phyloP scores from a whole-genome alignment of 345 rosid genomes.

The Theobroma cacao region DNA sequence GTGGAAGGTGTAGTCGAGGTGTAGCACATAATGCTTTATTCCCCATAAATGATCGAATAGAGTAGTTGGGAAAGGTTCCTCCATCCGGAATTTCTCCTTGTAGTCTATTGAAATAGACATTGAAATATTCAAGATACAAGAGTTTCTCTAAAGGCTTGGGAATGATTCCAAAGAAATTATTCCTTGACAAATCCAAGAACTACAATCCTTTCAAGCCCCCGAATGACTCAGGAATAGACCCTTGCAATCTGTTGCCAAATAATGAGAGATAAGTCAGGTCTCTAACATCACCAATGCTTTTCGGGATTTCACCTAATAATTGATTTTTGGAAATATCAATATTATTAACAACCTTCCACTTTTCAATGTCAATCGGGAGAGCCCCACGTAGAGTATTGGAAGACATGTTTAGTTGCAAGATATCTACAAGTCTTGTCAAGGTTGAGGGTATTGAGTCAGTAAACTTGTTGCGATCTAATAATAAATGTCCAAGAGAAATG shows the following conservation, averaged over 20 bases:
- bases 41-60: slow-evolving; percentile 5
- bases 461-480: no score
- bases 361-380: slow-evolving; percentile 4
- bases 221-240: slow-evolving; percentile 20
- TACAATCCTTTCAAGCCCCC: slow-evolving; percentile 16
- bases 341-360: not conserved
- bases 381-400: slow-evolving; percentile 1
- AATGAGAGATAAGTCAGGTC: not conserved
- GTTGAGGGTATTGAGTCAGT: no score
- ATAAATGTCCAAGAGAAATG: no score
- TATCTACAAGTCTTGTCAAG: slow-evolving; percentile 3
- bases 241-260: no score
- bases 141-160: slow-evolving; percentile 19
- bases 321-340: slow-evolving; percentile 17
- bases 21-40: slow-evolving; percentile 11
- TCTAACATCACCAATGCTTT: not conserved
- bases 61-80: slow-evolving; percentile 21
- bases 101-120: slow-evolving; percentile 16
- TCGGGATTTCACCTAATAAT: slow-evolving; percentile 14
- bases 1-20: not conserved
- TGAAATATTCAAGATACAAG: not conserved
- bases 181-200: no score
- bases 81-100: slow-evolving; percentile 13
- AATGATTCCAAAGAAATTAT: no score
- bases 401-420: no score